Conservation (phyloP, 305 asterid genomes). For the Striga hermonthica region DNA sequence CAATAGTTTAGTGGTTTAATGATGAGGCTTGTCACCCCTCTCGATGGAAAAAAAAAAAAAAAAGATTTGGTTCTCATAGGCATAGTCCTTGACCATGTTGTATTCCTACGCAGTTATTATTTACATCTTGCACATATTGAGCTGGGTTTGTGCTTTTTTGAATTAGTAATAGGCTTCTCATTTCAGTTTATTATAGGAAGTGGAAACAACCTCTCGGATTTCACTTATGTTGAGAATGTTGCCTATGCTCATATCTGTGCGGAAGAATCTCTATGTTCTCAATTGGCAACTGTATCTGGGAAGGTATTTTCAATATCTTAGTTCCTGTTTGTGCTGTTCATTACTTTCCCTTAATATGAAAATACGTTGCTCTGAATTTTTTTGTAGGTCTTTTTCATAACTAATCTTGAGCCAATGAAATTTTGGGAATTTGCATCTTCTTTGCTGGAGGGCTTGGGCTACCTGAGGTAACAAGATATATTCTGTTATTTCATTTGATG, state of each 20-base stretch:
- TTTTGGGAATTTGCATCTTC: conserved; percentile 59
- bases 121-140: conserved; percentile 28
- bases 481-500: conserved; percentile 25
- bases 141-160: conserved; percentile 41
- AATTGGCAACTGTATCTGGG: conserved; percentile 53
- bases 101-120: conserved; percentile 22
- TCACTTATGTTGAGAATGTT: conserved; percentile 85
- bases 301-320: conserved; percentile 49
- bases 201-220: conserved; percentile 58
- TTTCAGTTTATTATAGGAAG: conserved; percentile 95
- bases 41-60: too few species aligned
- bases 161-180: conserved; percentile 86
- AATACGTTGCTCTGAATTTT: conserved; percentile 27
- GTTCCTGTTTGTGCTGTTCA: conserved; percentile 29
- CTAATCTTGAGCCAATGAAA: conserved; percentile 68
- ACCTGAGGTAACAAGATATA: conserved; percentile 56
- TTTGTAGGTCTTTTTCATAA: conserved; percentile 74
- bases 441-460: conserved; percentile 63
- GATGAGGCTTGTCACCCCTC: conserved; percentile 73
- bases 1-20: conserved; percentile 72
- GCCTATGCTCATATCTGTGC: conserved; percentile 89
- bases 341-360: conserved; percentile 28
- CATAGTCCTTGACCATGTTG: too few species aligned
- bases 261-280: conserved; percentile 69
- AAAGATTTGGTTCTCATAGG: too few species aligned